Evolutionary conservation across 345 rosid species (phyloP).

Genomic region (Syzygium jambos): DNA sequence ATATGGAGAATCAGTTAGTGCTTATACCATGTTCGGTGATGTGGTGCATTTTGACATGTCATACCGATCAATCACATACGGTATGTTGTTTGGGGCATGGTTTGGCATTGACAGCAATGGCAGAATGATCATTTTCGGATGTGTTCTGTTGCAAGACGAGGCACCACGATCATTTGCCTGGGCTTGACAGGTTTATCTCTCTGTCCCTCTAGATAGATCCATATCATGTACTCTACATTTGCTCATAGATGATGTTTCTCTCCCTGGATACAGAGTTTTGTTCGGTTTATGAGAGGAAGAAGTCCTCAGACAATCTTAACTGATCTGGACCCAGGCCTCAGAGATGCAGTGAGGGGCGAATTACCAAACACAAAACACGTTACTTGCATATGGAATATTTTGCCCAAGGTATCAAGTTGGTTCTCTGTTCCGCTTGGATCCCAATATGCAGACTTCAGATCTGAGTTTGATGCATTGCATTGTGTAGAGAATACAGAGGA

Average conservation of each 20-base stretch:
- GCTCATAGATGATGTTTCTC: slow-evolving; percentile 18
- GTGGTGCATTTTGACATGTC: slow-evolving; percentile 66
- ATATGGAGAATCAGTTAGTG: slow-evolving; percentile 53
- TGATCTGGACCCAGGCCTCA: slow-evolving; percentile 71
- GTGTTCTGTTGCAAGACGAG: slow-evolving; percentile 80
- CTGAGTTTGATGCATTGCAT: slow-evolving; percentile 56
- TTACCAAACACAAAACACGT: slow-evolving; percentile 70
- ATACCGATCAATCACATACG: slow-evolving; percentile 73
- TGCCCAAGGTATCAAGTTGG: slow-evolving; percentile 83
- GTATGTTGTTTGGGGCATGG: slow-evolving; percentile 71
- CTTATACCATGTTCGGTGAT: slow-evolving; percentile 59
- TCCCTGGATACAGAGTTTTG: slow-evolving; percentile 64
- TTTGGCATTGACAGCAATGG: slow-evolving; percentile 75
- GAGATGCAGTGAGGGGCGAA: slow-evolving; percentile 68
- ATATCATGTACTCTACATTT: slow-evolving; percentile 2
- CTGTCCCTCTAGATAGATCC: slow-evolving; percentile 2
- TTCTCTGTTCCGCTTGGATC: slow-evolving; percentile 57
- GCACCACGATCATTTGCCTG: slow-evolving; percentile 55
- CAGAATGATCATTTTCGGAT: slow-evolving; percentile 58
- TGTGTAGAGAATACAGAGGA: slow-evolving; percentile 53
- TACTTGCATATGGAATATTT: slow-evolving; percentile 53
- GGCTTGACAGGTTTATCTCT: slow-evolving; percentile 78
- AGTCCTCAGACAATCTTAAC: slow-evolving; percentile 75
- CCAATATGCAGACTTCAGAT: slow-evolving; percentile 68
- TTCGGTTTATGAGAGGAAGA: slow-evolving; percentile 73